A percentile compares a stretch with the other conserved stretches of the same genome.
These are phyloP conservation scores for Curvularia verruculosa DNA, from an alignment of 2,329 filamentous ascomycete genomes.

Conservation along the genomic window DNA sequence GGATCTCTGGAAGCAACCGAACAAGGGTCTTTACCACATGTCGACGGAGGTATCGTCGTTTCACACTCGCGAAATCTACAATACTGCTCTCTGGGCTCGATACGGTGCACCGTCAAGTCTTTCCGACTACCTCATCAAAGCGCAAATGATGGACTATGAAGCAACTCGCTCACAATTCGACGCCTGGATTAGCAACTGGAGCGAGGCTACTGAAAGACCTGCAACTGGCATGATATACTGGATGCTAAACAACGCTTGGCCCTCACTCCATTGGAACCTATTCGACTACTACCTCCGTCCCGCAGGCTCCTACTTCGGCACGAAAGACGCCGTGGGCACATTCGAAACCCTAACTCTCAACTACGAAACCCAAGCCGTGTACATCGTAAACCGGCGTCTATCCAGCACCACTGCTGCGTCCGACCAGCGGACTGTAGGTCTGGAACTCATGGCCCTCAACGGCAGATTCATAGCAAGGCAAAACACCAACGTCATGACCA, in stretches of 20 bases:
- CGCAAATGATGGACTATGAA: slow-evolving; percentile 69
- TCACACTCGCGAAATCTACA: slow-evolving; percentile 63
- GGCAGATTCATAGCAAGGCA: slow-evolving; percentile 54
- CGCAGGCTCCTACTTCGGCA: slow-evolving; percentile 65
- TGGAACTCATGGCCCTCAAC: slow-evolving; percentile 58
- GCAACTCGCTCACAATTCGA: slow-evolving; percentile 66
- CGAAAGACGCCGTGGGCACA: slow-evolving; percentile 55
- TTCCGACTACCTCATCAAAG: slow-evolving; percentile 65
- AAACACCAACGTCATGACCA: slow-evolving; percentile 40
- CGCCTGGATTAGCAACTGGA: slow-evolving; percentile 61
- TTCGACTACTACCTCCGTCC: slow-evolving; percentile 68
- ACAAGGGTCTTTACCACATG: slow-evolving; percentile 65
- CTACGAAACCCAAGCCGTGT: slow-evolving; percentile 55
- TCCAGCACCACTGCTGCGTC: slow-evolving; percentile 20
- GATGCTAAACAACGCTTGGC: slow-evolving; percentile 72
- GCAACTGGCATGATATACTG: slow-evolving; percentile 69
- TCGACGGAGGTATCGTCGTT: slow-evolving; percentile 62
- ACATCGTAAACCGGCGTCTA: slow-evolving; percentile 62
- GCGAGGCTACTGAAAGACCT: slow-evolving; percentile 52
- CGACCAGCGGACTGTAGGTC: slow-evolving; percentile 50
- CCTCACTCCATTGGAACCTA: slow-evolving; percentile 68
- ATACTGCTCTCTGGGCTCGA: slow-evolving; percentile 58
- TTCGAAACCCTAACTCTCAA: slow-evolving; percentile 63
- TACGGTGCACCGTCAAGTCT: slow-evolving; percentile 61
- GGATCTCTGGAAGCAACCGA: slow-evolving; percentile 62